A percentile compares a stretch with the other conserved stretches of the same genome.
Evolutionary conservation across 2,329 filamentous ascomycete genomes (phyloP).

Genomic region (Colletotrichum sp.): DNA sequence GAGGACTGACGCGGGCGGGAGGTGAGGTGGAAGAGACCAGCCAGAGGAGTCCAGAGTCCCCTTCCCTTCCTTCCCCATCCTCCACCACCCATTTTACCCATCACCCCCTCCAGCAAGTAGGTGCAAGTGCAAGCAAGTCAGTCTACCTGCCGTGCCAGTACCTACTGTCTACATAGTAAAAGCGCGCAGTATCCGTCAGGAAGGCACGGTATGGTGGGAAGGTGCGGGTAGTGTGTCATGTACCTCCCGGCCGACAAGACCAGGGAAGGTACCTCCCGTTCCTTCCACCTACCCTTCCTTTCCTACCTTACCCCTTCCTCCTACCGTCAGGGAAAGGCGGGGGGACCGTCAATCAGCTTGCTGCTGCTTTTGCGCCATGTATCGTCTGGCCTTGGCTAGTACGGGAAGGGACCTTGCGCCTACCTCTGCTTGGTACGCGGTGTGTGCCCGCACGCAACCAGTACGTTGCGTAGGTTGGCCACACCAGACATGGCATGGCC

Average conservation of each 20-base stretch:
- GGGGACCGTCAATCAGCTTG: not conserved
- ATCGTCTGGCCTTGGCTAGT: slow-evolving; percentile 7
- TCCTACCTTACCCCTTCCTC: not conserved
- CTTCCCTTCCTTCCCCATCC: slow-evolving; percentile 9
- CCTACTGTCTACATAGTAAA: not conserved
- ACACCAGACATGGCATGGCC: not conserved
- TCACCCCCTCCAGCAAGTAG: not conserved
- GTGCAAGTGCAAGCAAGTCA: not conserved
- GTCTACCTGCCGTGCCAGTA: not conserved
- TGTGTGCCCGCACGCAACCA: slow-evolving; percentile 7
- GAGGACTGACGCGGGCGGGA: not conserved
- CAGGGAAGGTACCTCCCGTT: not conserved
- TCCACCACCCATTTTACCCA: not conserved
- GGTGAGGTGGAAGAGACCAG: not conserved
- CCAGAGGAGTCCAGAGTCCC: not conserved
- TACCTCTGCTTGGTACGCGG: not conserved
- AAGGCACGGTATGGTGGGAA: slow-evolving; percentile 3
- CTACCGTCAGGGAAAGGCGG: not conserved
- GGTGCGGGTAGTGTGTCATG: not conserved
- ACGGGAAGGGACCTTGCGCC: not conserved
- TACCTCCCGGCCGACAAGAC: slow-evolving; percentile 1
- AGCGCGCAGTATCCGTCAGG: not conserved
- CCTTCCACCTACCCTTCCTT: not conserved
- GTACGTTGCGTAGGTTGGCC: not conserved
- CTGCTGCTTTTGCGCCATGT: not conserved